A percentile compares a stretch with the other conserved stretches of the same genome.
phyloP scores from a whole-genome alignment of 768 basidiomycete species.

The Mycena crocata region DNA sequence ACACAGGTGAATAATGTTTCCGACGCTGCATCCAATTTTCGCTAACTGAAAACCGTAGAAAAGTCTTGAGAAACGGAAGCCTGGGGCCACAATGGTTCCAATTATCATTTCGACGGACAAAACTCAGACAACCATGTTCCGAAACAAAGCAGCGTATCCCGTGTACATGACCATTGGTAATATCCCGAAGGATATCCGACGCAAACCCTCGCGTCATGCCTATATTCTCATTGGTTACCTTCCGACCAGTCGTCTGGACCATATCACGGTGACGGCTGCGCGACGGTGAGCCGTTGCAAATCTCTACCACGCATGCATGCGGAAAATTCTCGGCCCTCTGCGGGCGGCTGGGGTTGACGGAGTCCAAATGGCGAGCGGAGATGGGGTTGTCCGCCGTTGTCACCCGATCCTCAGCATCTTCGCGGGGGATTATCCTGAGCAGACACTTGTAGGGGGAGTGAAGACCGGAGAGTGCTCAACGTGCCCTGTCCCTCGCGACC shows the following conservation, averaged over 20 bases:
- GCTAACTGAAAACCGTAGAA: too few relatives aligned
- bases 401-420: conserved; percentile 8
- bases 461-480: conserved; percentile 37
- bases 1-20: too few relatives aligned
- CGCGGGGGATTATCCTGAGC: conserved; percentile 50
- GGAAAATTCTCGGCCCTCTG: conserved; percentile 45
- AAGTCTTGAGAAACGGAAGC: too few relatives aligned
- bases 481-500: conserved; percentile 13
- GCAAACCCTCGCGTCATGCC: conserved; percentile 41
- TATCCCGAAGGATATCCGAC: conserved; percentile 43
- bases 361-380: conserved; percentile 44
- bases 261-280: conserved; percentile 38
- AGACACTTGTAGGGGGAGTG: conserved; percentile 47
- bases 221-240: conserved; percentile 53
- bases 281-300: conserved; percentile 16
- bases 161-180: conserved; percentile 59
- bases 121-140: conserved; percentile 47
- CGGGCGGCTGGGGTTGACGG: conserved; percentile 41
- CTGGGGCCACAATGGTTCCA: background rate
- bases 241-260: conserved; percentile 47
- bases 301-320: conserved; percentile 47
- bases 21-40: too few relatives aligned
- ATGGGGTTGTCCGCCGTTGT: conserved; percentile 39
- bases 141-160: conserved; percentile 53
- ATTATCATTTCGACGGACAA: conserved; percentile 42